phyloP scores from a whole-genome alignment of 2,329 filamentous ascomycete genomes.

The Tolypocladium album region DNA sequence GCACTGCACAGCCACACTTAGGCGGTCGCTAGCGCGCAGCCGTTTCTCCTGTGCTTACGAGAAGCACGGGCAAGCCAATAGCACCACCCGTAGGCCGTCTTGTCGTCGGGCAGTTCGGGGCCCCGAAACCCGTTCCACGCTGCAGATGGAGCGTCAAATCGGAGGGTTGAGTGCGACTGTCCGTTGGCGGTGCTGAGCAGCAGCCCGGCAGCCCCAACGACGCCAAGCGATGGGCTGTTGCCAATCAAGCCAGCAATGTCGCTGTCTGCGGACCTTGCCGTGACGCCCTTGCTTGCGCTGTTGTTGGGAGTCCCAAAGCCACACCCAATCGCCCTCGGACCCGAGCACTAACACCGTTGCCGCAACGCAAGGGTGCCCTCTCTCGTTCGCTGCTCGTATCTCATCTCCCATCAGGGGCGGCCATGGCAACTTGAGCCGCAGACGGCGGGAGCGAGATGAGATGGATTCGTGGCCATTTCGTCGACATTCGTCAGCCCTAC shows the following conservation, averaged over 20 bases:
- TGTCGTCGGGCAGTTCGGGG: neutral
- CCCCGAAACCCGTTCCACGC: neutral
- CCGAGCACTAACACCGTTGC: no score
- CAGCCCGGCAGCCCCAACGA: neutral
- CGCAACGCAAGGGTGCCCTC: no score
- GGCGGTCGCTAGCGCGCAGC: neutral
- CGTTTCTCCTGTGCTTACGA: neutral
- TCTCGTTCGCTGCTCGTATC: no score
- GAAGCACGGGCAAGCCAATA: neutral
- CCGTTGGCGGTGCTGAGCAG: neutral
- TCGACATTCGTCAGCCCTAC: slow-evolving; percentile 10
- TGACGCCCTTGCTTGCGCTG: neutral
- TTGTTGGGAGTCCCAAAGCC: neutral
- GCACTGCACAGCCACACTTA: neutral
- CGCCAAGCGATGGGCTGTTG: neutral
- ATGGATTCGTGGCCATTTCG: slow-evolving; percentile 4
- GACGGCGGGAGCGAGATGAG: neutral
- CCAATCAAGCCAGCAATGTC: neutral
- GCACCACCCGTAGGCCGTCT: neutral
- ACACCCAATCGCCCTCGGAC: neutral
- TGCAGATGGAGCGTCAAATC: neutral
- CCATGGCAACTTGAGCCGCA: neutral
- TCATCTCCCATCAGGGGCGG: neutral
- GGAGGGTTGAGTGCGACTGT: neutral
- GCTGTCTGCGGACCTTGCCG: neutral